Percentiles rank a stretch among this genome's conserved stretches.
Evolutionary conservation across 148 eudicot genomes (phyloP).

Genomic region (Agrostemma githago): DNA sequence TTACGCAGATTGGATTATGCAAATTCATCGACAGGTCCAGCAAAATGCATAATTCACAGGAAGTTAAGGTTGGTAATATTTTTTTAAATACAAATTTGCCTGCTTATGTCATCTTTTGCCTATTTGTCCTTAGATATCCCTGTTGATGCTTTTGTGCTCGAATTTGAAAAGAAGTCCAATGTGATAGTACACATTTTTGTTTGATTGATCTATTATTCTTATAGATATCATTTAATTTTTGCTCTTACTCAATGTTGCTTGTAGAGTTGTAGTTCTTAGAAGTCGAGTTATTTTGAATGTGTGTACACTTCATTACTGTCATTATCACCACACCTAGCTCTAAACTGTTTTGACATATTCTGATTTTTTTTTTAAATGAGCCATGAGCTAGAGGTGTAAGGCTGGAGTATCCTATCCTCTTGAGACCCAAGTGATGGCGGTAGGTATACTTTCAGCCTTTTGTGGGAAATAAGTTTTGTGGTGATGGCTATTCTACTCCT

Average conservation of each 20-base stretch:
- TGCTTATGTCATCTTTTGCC: not conserved
- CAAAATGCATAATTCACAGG: constrained; percentile 60
- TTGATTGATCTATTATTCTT: not conserved
- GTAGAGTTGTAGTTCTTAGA: not conserved
- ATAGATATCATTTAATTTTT: not conserved
- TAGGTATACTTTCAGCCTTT: not conserved
- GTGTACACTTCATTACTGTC: not conserved
- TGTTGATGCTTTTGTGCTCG: not conserved
- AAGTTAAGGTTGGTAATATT: constrained; percentile 23
- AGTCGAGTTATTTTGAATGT: not conserved
- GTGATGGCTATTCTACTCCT: not conserved
- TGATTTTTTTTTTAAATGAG: not conserved
- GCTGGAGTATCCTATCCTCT: not conserved
- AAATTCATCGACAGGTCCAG: constrained; percentile 77
- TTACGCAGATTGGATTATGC: constrained; percentile 81
- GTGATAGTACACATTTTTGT: not conserved
- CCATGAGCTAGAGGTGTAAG: not conserved
- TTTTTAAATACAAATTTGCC: not conserved
- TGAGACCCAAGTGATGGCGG: not conserved
- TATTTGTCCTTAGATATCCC: not conserved
- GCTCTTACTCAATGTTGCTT: not conserved
- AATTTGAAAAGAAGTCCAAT: not conserved
- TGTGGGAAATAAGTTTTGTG: not conserved
- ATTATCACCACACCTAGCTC: not conserved
- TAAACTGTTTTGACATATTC: no score